A percentile compares a stretch with the other conserved stretches of the same genome.
Conservation (phyloP, 1,284 basidiomycete species). For the Sporisorium graminicola region DNA sequence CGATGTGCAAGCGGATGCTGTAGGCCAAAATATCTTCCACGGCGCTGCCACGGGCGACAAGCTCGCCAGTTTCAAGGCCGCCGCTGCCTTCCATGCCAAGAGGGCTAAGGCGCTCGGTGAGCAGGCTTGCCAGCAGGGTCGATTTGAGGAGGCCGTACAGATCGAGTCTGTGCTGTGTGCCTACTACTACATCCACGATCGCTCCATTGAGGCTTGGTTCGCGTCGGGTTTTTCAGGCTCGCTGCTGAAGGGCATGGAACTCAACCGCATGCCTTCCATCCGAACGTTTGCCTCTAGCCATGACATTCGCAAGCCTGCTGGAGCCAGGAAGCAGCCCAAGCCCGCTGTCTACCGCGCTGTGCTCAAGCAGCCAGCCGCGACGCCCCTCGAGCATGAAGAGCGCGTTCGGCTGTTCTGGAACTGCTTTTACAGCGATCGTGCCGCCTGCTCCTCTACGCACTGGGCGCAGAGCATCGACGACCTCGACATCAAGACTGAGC, state of each 20-base stretch:
- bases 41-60: slow-evolving; percentile 35
- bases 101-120: slow-evolving; percentile 39
- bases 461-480: slow-evolving; percentile 57
- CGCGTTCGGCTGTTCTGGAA: slow-evolving; percentile 54
- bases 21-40: slow-evolving; percentile 24
- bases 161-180: slow-evolving; percentile 46
- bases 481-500: slow-evolving; percentile 48
- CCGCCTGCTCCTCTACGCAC: slow-evolving; percentile 51
- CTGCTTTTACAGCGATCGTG: slow-evolving; percentile 52
- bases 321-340: slow-evolving; percentile 30
- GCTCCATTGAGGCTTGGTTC: slow-evolving; percentile 60
- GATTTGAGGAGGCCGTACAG: slow-evolving; percentile 49
- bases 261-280: slow-evolving; percentile 48
- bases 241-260: slow-evolving; percentile 51
- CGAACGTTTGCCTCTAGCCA: slow-evolving; percentile 12
- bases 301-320: slow-evolving; percentile 11
- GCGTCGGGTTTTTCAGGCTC: slow-evolving; percentile 28
- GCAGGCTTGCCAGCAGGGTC: slow-evolving; percentile 33
- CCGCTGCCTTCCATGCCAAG: slow-evolving; percentile 52
- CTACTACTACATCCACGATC: slow-evolving; percentile 55
- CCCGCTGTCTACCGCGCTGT: slow-evolving; percentile 40
- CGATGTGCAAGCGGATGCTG: slow-evolving; percentile 17
- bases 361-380: slow-evolving; percentile 21
- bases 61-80: slow-evolving; percentile 41
- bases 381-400: slow-evolving; percentile 48